Conservation (phyloP, 257 asterid genomes). For the Craterostigma plantagineum region DNA sequence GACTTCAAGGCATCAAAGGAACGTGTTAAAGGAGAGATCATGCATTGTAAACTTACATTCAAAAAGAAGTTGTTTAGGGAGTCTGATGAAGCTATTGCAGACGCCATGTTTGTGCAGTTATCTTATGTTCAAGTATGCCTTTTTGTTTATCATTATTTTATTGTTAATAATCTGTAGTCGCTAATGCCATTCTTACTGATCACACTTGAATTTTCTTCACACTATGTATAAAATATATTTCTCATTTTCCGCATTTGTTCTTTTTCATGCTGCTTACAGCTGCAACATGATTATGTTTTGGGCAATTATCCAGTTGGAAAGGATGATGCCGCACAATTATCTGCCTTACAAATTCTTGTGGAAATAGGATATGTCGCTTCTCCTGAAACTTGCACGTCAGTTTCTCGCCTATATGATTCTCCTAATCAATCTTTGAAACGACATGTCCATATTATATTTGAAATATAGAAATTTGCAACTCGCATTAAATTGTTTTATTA, state of each 20-base stretch:
- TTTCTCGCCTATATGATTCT: slow-evolving; percentile 12
- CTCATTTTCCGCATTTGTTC: slow-evolving; percentile 5
- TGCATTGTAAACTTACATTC: slow-evolving; percentile 72
- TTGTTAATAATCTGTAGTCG: background rate
- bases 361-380: slow-evolving; percentile 68
- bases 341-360: slow-evolving; percentile 81
- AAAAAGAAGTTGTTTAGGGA: slow-evolving; percentile 94
- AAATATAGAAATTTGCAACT: no score
- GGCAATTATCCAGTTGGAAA: slow-evolving; percentile 98
- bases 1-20: slow-evolving; percentile 93
- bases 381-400: slow-evolving; percentile 92
- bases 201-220: slow-evolving; percentile 7
- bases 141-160: slow-evolving; percentile 1
- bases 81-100: slow-evolving; percentile 85
- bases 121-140: slow-evolving; percentile 77
- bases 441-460: slow-evolving; percentile 1
- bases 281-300: slow-evolving; percentile 81
- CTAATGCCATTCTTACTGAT: background rate
- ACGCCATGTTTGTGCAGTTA: slow-evolving; percentile 86
- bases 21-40: slow-evolving; percentile 87
- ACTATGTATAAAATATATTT: background rate
- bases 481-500: slow-evolving; percentile 4
- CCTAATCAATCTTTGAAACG: slow-evolving; percentile 6
- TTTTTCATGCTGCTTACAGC: slow-evolving; percentile 32
- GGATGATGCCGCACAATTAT: slow-evolving; percentile 97